These are phyloP conservation scores for Hygrocybe coccinea DNA, from an alignment of 768 basidiomycete genomes.

Conservation along the genomic window DNA sequence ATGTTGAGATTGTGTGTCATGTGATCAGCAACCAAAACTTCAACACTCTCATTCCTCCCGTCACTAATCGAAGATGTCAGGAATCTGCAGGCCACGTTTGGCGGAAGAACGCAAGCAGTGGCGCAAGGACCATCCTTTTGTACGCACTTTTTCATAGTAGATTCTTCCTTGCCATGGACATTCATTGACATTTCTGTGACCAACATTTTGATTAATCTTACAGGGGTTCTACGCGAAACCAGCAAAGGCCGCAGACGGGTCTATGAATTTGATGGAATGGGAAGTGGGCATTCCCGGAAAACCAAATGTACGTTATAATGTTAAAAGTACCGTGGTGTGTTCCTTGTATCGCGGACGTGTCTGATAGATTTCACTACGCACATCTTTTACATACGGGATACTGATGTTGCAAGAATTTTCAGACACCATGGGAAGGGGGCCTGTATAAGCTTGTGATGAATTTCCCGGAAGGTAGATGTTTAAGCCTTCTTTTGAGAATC, in stretches of 20 bases:
- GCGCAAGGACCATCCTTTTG: constrained; percentile 98
- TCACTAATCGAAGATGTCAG: constrained; percentile 77
- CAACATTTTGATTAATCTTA: too few relatives aligned
- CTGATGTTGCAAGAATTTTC: constrained; percentile 11
- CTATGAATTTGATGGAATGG: constrained; percentile 97
- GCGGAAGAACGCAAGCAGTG: constrained; percentile 98
- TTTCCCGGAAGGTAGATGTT: constrained; percentile 83
- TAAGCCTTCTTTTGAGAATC: neutral
- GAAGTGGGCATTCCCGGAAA: constrained; percentile 99
- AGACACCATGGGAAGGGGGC: constrained; percentile 99
- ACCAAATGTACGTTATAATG: constrained; percentile 53
- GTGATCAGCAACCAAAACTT: too few relatives aligned
- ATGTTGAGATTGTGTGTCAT: too few relatives aligned
- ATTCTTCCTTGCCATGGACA: neutral
- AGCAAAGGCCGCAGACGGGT: constrained; percentile 81
- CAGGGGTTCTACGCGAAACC: constrained; percentile 98
- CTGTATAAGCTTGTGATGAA: constrained; percentile 89
- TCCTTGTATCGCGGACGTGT: constrained; percentile 6
- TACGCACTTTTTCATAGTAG: constrained; percentile 38
- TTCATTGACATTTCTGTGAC: too few relatives aligned
- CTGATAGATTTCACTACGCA: too few relatives aligned
- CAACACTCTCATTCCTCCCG: too few relatives aligned
- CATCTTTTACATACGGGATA: constrained; percentile 3
- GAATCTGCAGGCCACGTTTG: constrained; percentile 88
- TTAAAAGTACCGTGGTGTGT: neutral